Evolutionary conservation across 306 rosid species (phyloP).

Genomic region (Cicer judaicum): DNA sequence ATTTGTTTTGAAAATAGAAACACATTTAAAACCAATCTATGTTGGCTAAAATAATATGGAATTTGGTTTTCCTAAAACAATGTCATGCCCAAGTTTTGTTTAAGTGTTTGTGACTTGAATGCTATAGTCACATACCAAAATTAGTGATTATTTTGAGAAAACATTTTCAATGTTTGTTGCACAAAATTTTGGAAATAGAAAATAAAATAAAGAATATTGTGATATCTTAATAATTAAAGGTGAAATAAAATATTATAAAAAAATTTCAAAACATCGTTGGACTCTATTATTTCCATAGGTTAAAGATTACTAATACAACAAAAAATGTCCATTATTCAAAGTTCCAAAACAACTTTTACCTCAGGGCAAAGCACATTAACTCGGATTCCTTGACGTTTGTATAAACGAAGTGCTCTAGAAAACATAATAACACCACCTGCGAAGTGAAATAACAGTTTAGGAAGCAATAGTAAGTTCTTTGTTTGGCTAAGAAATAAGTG

Average conservation of each 20-base stretch:
- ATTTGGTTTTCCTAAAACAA: background rate
- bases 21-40: conserved; percentile 7
- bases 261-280: background rate
- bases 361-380: conserved; percentile 95
- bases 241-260: background rate
- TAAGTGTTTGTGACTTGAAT: background rate
- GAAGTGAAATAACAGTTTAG: conserved; percentile 29
- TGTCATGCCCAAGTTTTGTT: background rate
- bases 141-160: background rate
- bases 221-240: background rate
- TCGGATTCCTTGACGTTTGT: conserved; percentile 80
- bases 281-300: conserved; percentile 20
- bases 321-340: conserved; percentile 28
- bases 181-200: background rate
- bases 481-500: background rate
- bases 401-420: conserved; percentile 75
- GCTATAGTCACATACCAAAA: background rate
- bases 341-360: conserved; percentile 55
- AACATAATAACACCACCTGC: conserved; percentile 92
- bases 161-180: background rate
- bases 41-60: background rate
- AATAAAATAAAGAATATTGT: background rate
- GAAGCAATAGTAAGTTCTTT: conserved; percentile 39
- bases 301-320: conserved; percentile 33
- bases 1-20: conserved; percentile 22